Conservation (phyloP, 306 rosid species). For the Pyrus bretschneideri region DNA sequence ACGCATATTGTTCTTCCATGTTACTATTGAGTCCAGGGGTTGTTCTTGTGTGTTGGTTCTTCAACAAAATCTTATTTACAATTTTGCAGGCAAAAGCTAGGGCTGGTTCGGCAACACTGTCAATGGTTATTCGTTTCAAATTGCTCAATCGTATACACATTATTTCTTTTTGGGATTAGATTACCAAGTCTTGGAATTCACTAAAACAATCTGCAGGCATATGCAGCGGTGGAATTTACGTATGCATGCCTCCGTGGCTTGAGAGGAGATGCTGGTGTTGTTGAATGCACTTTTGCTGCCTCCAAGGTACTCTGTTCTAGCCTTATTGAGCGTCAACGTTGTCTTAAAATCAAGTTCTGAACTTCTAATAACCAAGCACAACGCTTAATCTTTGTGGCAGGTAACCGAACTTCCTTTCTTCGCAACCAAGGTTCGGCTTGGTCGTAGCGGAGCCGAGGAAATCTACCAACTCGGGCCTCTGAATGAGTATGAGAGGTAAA, state of each 20-base stretch:
- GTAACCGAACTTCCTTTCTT: conserved; percentile 89
- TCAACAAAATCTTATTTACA: not conserved
- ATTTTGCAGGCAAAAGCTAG: conserved; percentile 85
- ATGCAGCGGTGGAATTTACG: conserved; percentile 88
- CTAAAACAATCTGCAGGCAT: conserved; percentile 44
- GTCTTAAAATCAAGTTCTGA: not conserved
- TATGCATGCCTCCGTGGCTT: conserved; percentile 73
- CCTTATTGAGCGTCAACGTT: not conserved
- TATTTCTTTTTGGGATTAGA: not conserved
- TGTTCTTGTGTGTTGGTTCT: not conserved
- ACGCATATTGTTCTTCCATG: not conserved
- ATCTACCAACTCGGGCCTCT: conserved; percentile 71
- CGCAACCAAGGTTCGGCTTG: conserved; percentile 76
- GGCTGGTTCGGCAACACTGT: conserved; percentile 89
- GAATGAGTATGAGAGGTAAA: conserved; percentile 80
- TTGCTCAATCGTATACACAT: not conserved
- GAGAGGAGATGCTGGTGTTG: conserved; percentile 86
- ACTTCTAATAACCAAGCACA: not conserved
- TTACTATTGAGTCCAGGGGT: not conserved
- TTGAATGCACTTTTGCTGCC: conserved; percentile 80
- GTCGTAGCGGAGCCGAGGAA: conserved; percentile 75
- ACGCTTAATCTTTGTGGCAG: conserved; percentile 25
- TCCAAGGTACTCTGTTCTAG: conserved; percentile 48
- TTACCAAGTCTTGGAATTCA: not conserved
- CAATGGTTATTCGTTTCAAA: conserved; percentile 51